Evolutionary conservation across 1,139 yeast species (phyloP), one percentile per base, ranked within the genome.

Genomic region (Blastobotrys aristatus): DNA sequence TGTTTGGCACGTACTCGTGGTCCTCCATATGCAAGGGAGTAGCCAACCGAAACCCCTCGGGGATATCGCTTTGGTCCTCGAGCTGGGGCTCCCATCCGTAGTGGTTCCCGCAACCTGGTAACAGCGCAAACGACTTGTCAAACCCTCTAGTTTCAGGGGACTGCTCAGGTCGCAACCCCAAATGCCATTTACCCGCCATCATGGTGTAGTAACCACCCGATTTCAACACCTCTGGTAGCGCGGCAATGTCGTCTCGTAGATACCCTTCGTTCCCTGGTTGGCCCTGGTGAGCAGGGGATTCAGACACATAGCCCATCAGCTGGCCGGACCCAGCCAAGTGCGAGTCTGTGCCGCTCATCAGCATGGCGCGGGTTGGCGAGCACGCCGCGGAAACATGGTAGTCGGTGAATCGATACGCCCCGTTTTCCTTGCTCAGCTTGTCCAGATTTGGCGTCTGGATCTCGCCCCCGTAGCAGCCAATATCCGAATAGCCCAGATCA

Each of bases 311-410:
- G 56, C 77, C 82, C 0, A 72, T 74, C 82, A 78, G 76, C 57
- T 77, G 81, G 4, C 82, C 82, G 49, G 77, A 61, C 0, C 83
- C 83, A 8, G 82, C 82, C 58, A 78, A 72, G 50, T 78, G 82
- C 56, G 77, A 76, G 53, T 78, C 82, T 0, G 82, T 78, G 1
- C 84, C 84, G 2, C 80, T 74, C 36, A 79, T 63, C 6, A 79
- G 66, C 80, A 79, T 79, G 13, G 83, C 77, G 50, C 84, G 64
- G 0, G 84, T 79, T 2, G 84, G 84, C 2, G 83, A 78, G 54
- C 84, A 79, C 2, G 84, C 83, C 1, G 82, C 73, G 2, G 84
- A 84, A 2, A 84, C 76, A 52, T 79, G 82, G 61, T 76, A 79
- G 53, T 79, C 79, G 21, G 82, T 76, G 52, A 78, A 71, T 35